These are phyloP conservation scores for Lepraria neglecta DNA, from an alignment of 495 filamentous ascomycete species.

Conservation along the genomic window DNA sequence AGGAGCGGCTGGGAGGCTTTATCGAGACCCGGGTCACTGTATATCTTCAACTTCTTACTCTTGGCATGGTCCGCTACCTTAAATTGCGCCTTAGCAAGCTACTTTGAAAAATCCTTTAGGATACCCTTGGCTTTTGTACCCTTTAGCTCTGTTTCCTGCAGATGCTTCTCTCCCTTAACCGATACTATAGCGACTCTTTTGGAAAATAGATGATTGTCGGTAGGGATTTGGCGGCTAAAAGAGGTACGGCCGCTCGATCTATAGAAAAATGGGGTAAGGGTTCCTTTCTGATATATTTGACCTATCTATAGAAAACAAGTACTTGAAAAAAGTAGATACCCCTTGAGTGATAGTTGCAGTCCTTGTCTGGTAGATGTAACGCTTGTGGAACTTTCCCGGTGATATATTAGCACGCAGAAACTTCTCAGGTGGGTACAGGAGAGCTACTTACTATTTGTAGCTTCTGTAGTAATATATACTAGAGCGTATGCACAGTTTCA, in stretches of 20 bases:
- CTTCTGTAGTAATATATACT: too few species aligned
- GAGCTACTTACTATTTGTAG: too few species aligned
- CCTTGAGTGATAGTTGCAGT: too few species aligned
- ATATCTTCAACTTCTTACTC: constrained; percentile 7
- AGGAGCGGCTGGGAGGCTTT: constrained; percentile 4
- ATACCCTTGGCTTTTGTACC: background rate
- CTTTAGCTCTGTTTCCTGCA: constrained; percentile 3
- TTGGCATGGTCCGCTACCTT: constrained; percentile 2
- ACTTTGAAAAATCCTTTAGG: constrained; percentile 6
- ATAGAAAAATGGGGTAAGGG: constrained; percentile 6
- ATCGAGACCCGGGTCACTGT: background rate
- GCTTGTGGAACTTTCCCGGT: too few species aligned
- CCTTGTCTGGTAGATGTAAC: too few species aligned
- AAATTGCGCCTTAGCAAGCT: constrained; percentile 2
- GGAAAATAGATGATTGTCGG: background rate
- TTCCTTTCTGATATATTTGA: too few species aligned
- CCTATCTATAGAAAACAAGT: too few species aligned
- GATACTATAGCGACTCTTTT: background rate
- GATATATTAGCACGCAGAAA: too few species aligned
- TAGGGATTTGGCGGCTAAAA: constrained; percentile 2
- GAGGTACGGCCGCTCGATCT: background rate
- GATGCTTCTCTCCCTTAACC: constrained; percentile 2
- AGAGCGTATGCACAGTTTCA: background rate
- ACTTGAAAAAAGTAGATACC: too few species aligned
- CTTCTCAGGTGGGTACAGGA: too few species aligned